Evolutionary conservation across 306 rosid genomes (phyloP), one percentile per base, ranked within the genome.

Genomic region (Cercis canadensis): DNA sequence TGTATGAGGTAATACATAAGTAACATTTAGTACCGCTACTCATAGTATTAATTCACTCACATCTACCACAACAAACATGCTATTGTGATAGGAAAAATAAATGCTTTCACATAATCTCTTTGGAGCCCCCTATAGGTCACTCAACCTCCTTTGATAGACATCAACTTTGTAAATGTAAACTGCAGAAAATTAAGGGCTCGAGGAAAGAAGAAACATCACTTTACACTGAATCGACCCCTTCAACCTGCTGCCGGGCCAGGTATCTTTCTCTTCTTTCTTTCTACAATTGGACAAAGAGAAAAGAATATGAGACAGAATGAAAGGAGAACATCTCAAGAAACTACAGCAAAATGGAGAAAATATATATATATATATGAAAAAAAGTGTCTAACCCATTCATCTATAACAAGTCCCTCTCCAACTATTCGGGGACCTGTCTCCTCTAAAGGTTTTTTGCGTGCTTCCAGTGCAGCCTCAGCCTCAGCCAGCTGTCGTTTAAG

Each of bases 211-310:
- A 55, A 67, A 18, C 63, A 58, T 56, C 51, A 69, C 80, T 84
- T 81, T 84, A 92, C 86, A 72, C 73, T 16, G 90, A 83, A 77
- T 85, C 90, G 13, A 84, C 90, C 52, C 90, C 98, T 83, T 87
- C 89, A 55, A 79, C 96, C 75, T 89, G 97, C 80, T 94, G 98
- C 77, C 73, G 83, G 1, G 97, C 98, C 59, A 90, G 82, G 84
- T 94, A 94, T 83, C 94, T 87, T 80, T 91, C 97, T 87, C 98
- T 83, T 65, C 97, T 87, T 83, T 94, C 98, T 89, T 91, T 94
- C 97, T 94, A 44, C 78, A 84, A 44, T 60, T 21, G 50, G 52
- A 80, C 77, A 46, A 65, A 57, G 19, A 12, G 34, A 34, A 39
- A 67, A 55, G 4, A 53, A 40, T 37, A 12, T 53, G 40, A 53